Conservation (phyloP, 306 rosid species). For the Gillenia trifoliata region DNA sequence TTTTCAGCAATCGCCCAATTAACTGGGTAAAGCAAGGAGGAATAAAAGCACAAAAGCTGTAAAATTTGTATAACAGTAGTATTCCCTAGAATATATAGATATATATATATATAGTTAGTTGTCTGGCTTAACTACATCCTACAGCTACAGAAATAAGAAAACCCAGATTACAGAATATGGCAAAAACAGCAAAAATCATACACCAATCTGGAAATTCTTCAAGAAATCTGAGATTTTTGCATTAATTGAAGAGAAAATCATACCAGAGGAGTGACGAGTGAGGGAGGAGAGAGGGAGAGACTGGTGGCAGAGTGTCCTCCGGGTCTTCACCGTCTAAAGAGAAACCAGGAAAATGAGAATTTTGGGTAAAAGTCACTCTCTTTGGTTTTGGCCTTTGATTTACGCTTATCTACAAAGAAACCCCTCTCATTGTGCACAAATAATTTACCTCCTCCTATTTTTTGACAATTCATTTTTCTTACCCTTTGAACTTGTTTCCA, state of each 20-base stretch:
- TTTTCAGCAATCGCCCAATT: neutral
- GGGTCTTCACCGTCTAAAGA: slow-evolving; percentile 15
- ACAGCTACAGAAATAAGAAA: neutral
- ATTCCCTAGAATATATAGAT: neutral
- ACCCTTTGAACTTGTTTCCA: neutral
- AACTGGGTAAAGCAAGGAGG: neutral
- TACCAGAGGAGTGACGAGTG: slow-evolving; percentile 19
- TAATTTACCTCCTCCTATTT: neutral
- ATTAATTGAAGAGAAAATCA: slow-evolving; percentile 3
- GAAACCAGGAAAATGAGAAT: neutral
- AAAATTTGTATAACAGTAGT: neutral
- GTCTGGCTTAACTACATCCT: neutral
- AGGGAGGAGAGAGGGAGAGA: slow-evolving; percentile 8
- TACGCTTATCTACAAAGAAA: neutral
- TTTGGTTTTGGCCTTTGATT: neutral
- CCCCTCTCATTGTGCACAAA: neutral
- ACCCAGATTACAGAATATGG: neutral
- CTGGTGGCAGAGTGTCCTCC: slow-evolving; percentile 19
- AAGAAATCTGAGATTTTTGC: neutral
- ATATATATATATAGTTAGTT: neutral
- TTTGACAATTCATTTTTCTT: neutral
- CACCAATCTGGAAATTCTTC: neutral
- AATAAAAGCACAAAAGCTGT: neutral
- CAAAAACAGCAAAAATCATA: neutral
- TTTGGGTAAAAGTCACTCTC: neutral